Conservation (phyloP, 257 asterid genomes). For the Osmanthus fragrans region DNA sequence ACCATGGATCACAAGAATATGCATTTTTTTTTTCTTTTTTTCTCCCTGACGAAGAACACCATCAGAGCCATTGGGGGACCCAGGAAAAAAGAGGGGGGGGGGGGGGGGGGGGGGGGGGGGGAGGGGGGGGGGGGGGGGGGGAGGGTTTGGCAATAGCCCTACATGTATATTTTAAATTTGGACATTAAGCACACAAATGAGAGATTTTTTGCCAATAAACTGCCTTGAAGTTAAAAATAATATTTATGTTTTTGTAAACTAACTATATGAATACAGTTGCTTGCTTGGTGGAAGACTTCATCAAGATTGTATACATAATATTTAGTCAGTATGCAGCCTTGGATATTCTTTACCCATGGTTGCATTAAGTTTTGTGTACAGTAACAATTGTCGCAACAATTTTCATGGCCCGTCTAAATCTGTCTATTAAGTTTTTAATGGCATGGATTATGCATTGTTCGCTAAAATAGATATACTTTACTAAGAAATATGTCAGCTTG, state of each 20-base stretch:
- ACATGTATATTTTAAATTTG: not conserved
- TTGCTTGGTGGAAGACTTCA: constrained; percentile 7
- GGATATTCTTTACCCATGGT: constrained; percentile 1
- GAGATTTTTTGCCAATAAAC: not conserved
- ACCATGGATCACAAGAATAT: not conserved
- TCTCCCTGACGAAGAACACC: too few relatives aligned
- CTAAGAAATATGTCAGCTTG: not conserved
- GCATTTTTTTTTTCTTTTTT: too few relatives aligned
- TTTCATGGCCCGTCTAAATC: constrained; percentile 4
- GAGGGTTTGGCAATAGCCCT: too few relatives aligned
- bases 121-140: too few relatives aligned
- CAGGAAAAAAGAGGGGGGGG: too few relatives aligned
- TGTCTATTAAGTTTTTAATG: not conserved
- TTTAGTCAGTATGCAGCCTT: constrained; percentile 3
- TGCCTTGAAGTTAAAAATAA: not conserved
- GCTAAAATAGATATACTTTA: not conserved
- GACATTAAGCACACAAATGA: not conserved
- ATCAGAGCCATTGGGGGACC: not conserved
- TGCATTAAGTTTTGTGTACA: not conserved
- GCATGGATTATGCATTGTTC: not conserved
- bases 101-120: too few relatives aligned
- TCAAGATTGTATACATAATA: not conserved
- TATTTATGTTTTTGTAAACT: not conserved
- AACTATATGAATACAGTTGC: constrained; percentile 4
- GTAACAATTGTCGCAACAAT: not conserved